Evolutionary conservation across 208 protist genomes (phyloP), one percentile per base, ranked within the genome.

Genomic region (Wallacemonas collosoma): DNA sequence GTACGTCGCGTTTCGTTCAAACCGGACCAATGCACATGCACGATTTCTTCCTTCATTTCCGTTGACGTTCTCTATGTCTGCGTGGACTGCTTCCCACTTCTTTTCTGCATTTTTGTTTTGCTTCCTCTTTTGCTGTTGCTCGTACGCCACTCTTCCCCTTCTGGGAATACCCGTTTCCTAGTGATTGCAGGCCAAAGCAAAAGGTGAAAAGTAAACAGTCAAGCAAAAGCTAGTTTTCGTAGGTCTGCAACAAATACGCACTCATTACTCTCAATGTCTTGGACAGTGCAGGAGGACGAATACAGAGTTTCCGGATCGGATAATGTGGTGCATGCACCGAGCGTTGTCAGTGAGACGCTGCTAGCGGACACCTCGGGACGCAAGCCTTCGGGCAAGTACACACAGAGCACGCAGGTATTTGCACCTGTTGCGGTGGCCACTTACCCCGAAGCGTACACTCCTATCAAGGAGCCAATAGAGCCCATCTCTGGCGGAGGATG

Each of bases 251-350:
- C 26, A 36, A 43, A 57, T 57, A 15, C 4, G 41, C 61, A 43
- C 14, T 51, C n/a, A 6, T 7, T 43, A 14, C 17, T 57, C 38
- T 12, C 41, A 38, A 83, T 87, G 83, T 81, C 90, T 61, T 96
- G 88, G 91, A 94, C 88, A 56, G 91, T 96, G 57, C 91, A 94
- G 63, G 88, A 96, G 55, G 87, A 96, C 60, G 88, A 93, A 67
- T 91, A 91, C 79, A 87, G 63, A 57, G 79, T 58, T 51, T 76
- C 81, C n/a, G 83, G 81, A 38, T 76, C 68, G 26, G 35, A 62
- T 7, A 87, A 89, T 74, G 35, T 87, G 48, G 71, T 48, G 12
- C 50, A 4, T 9, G 6, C 47, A 39, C 44, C 62, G n/a, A 40
- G 41, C 9, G 62, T 38, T 54, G n/a, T 26, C 57, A 14, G 43